A percentile compares a stretch with the other conserved stretches of the same genome.
phyloP scores from a whole-genome alignment of 1,139 yeast genomes.

The Magnusiomyces sp. region DNA sequence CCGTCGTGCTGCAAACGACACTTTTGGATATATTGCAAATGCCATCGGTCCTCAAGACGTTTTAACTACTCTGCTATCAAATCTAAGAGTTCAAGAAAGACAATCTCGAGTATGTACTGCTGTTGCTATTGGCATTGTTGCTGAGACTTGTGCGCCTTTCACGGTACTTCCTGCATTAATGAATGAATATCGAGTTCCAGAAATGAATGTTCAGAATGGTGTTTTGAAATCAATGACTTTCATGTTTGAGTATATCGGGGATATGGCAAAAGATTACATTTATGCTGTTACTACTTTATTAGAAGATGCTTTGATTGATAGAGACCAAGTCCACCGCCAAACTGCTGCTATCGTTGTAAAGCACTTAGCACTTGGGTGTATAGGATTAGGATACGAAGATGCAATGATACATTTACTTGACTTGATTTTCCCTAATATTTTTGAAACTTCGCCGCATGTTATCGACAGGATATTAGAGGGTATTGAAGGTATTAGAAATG shows the following conservation, averaged over 20 bases:
- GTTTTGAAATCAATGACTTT: conserved; percentile 88
- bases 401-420: conserved; percentile 69
- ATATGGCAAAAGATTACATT: conserved; percentile 72
- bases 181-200: conserved; percentile 93
- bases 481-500: conserved; percentile 62
- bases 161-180: conserved; percentile 93
- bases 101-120: conserved; percentile 96
- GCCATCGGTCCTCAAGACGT: conserved; percentile 98
- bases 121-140: conserved; percentile 95
- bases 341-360: conserved; percentile 86
- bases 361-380: conserved; percentile 73
- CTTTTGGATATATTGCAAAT: conserved; percentile 85
- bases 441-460: conserved; percentile 93
- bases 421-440: conserved; percentile 71
- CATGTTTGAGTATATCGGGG: conserved; percentile 86
- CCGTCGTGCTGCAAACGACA: conserved; percentile 76
- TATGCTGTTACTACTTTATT: conserved; percentile 73
- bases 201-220: conserved; percentile 91
- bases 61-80: conserved; percentile 71
- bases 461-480: conserved; percentile 75
- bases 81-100: conserved; percentile 87
- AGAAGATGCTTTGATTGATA: conserved; percentile 85
- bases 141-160: conserved; percentile 87
- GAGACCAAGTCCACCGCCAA: conserved; percentile 91
- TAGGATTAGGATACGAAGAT: conserved; percentile 68